These are phyloP conservation scores for Ophiostoma himal-ulmi DNA, from an alignment of 2,329 filamentous ascomycete genomes.

Conservation along the genomic window DNA sequence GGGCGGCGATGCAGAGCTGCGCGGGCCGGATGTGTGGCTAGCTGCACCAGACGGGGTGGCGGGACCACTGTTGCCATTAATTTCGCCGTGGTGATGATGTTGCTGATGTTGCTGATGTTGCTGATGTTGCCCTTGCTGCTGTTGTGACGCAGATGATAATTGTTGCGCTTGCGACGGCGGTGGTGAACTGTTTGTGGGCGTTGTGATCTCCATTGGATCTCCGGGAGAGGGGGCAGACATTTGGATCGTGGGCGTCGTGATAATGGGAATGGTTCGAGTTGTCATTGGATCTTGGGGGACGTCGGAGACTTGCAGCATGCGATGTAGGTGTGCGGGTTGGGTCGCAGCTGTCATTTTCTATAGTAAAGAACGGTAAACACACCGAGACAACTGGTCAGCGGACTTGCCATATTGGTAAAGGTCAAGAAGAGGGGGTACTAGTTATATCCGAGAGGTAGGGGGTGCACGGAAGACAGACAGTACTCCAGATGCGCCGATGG, in stretches of 20 bases:
- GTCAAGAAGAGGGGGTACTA: background rate
- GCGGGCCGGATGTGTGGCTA: slow-evolving; percentile 7
- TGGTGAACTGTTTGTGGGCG: slow-evolving; percentile 44
- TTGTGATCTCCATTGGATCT: slow-evolving; percentile 58
- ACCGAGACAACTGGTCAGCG: slow-evolving; percentile 5
- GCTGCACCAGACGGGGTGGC: background rate
- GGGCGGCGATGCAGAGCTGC: slow-evolving; percentile 11
- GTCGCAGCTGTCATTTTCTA: slow-evolving; percentile 47
- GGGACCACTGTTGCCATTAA: background rate
- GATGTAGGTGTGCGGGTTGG: slow-evolving; percentile 44
- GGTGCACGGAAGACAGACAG: background rate
- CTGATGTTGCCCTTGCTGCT: background rate
- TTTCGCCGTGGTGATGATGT: background rate
- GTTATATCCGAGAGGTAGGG: background rate
- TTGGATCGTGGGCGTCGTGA: slow-evolving; percentile 51
- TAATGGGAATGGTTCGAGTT: slow-evolving; percentile 52
- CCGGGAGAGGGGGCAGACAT: slow-evolving; percentile 54
- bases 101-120: background rate
- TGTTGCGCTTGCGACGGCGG: slow-evolving; percentile 35
- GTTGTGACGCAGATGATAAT: background rate
- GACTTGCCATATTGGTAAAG: background rate
- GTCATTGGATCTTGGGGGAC: slow-evolving; percentile 43
- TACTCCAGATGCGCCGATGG: slow-evolving; percentile 10
- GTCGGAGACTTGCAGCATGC: slow-evolving; percentile 38
- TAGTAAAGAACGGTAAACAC: background rate